Base-by-base conservation (phyloP, 805 yeast species). In the Groenewaldozyma salmanticensis region DNA sequence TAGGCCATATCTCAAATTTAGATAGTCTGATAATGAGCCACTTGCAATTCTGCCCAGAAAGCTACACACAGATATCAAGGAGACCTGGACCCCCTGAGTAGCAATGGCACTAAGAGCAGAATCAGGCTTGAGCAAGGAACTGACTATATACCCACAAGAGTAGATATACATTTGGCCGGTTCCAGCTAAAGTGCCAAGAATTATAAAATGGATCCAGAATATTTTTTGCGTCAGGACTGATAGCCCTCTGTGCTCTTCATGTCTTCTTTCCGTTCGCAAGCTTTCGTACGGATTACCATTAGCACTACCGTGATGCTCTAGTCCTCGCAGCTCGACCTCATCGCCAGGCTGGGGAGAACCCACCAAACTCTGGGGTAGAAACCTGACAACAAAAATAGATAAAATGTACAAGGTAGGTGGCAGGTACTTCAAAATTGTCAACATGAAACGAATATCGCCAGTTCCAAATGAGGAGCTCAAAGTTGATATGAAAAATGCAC, bases 151-250 rank as follows among this genome's bases (percentile, higher is more conserved):
- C 0, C 94, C 94, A 31, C 81, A 74, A 0, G 84, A 74, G 50
- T 77, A 80, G 32, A 82, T 82, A 54, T 78, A 83, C 72, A 79
- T 73, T 51, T 81, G 90, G 21, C 87, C 81, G 42, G 76, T 55
- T 0, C 86, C 88, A 6, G 81, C 74, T 15, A 74, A 53, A 17
- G 79, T 48, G 1, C 85, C 75, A 22, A 79, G 62, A 15, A 74
- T 42, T 4, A 40, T n/a, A 29, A 51, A 53, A 27, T 53, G 52
- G 15, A 42, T 32, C 55, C 55, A 51, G 33, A 53, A 53, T 18
- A 33, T 21, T 32, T 43, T 27, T 20, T 41, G 15, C 19, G 37
- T 33, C 21, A 52, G 38, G 33, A 52, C 20, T 24, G 33, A 15
- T 24, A 24, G 13, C 29, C 39, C 19, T 19, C 29, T 15, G n/a